Evolutionary conservation across 2,329 filamentous ascomycete genomes (phyloP).

Genomic region (Microascus cirrosus): DNA sequence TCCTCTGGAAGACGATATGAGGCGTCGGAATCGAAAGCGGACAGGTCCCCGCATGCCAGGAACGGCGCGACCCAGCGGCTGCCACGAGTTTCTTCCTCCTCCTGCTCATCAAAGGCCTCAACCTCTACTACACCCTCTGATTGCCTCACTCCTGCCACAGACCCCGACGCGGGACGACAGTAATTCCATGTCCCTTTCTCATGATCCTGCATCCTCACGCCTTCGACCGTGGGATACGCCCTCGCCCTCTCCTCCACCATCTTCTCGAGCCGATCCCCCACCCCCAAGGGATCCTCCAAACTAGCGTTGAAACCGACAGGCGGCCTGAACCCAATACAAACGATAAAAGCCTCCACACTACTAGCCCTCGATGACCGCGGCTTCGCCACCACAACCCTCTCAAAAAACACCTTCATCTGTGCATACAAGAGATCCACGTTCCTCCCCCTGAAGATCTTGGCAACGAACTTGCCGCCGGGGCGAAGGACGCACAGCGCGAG

Average conservation of each 20-base stretch:
- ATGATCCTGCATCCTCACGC: slow-evolving; percentile 32
- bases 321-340: slow-evolving; percentile 81
- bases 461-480: slow-evolving; percentile 90
- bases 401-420: slow-evolving; percentile 84
- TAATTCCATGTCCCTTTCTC: slow-evolving; percentile 30
- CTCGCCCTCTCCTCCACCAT: slow-evolving; percentile 33
- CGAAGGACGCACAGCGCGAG: slow-evolving; percentile 85
- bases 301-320: slow-evolving; percentile 66
- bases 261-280: slow-evolving; percentile 41
- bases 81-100: slow-evolving; percentile 11
- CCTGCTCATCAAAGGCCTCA: slow-evolving; percentile 16
- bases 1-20: slow-evolving; percentile 83
- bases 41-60: slow-evolving; percentile 92
- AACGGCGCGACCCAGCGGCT: slow-evolving; percentile 85
- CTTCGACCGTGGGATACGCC: slow-evolving; percentile 27
- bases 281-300: slow-evolving; percentile 63
- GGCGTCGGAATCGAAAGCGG: slow-evolving; percentile 89
- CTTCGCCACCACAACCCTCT: slow-evolving; percentile 81
- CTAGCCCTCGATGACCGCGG: slow-evolving; percentile 90
- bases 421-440: slow-evolving; percentile 95
- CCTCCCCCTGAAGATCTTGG: slow-evolving; percentile 91
- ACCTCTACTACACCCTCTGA: slow-evolving; percentile 21
- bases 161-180: slow-evolving; percentile 9
- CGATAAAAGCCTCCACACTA: slow-evolving; percentile 92
- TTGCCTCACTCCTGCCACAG: slow-evolving; percentile 23